These are phyloP conservation scores for Pleurotus djamor DNA, from an alignment of 768 basidiomycete genomes.

Conservation along the genomic window DNA sequence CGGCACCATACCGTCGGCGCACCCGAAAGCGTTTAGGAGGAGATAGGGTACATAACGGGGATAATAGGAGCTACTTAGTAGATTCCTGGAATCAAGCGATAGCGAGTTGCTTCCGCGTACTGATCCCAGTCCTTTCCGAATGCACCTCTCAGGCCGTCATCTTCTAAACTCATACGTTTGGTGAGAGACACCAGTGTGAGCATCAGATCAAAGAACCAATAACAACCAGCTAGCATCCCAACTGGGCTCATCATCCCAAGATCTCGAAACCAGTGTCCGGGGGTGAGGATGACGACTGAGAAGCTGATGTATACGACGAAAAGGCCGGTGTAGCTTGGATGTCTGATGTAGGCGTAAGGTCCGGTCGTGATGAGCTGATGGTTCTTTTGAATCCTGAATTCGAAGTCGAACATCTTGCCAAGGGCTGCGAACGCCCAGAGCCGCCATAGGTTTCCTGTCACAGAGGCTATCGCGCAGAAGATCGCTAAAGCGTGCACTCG, in stretches of 20 bases:
- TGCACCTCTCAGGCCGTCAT: conserved; percentile 8
- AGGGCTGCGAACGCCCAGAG: conserved; percentile 17
- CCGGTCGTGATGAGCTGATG: conserved; percentile 21
- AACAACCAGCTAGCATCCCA: background rate
- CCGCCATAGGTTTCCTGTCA: conserved; percentile 10
- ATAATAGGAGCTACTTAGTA: background rate
- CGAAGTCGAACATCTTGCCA: conserved; percentile 20
- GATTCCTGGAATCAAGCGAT: conserved; percentile 11
- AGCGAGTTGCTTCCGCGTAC: conserved; percentile 11
- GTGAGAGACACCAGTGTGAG: background rate
- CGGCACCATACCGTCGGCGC: no score
- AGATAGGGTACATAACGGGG: background rate
- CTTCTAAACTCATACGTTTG: conserved; percentile 9
- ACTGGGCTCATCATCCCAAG: conserved; percentile 6
- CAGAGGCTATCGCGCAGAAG: conserved; percentile 5
- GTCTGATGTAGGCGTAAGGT: conserved; percentile 20
- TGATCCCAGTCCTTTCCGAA: conserved; percentile 14
- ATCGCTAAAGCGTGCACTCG: background rate
- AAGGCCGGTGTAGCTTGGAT: conserved; percentile 18
- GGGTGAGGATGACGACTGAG: background rate
- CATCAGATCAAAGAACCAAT: conserved; percentile 1
- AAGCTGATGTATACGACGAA: background rate
- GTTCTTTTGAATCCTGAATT: conserved; percentile 13
- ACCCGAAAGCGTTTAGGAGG: no score
- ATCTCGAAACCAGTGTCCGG: conserved; percentile 12